phyloP scores from a whole-genome alignment of 139 green algal species.

The Trebouxia sp. region DNA sequence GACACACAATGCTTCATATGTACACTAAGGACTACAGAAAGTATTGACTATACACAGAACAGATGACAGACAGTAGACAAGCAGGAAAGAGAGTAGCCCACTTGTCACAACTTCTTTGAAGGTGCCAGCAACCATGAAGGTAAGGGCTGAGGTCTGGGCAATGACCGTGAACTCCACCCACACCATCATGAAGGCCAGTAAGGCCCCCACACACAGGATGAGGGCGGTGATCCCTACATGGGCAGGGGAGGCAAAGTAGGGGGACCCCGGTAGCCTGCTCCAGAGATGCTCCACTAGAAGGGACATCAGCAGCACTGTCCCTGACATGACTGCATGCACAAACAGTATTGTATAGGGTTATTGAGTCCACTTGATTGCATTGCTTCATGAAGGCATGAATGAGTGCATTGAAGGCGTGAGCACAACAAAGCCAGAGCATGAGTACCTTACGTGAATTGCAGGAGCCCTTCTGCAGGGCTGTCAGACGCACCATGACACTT shows the following conservation, averaged over 20 bases:
- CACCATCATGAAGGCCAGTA: constrained; percentile 87
- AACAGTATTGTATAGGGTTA: background rate
- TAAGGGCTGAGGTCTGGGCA: constrained; percentile 84
- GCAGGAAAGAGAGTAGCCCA: no score
- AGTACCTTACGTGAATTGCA: background rate
- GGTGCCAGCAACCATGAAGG: constrained; percentile 92
- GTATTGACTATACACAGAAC: no score
- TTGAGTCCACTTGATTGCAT: no score
- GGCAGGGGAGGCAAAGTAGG: constrained; percentile 68
- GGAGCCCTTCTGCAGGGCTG: background rate
- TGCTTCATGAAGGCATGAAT: background rate
- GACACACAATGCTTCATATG: no score
- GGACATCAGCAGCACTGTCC: constrained; percentile 65
- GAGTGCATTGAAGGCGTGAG: background rate
- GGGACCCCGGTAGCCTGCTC: constrained; percentile 58
- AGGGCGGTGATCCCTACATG: constrained; percentile 44
- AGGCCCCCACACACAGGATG: constrained; percentile 61
- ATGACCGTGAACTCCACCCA: constrained; percentile 80
- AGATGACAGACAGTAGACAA: no score
- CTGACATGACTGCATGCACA: constrained; percentile 70
- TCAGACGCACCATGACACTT: background rate
- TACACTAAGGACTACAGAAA: no score
- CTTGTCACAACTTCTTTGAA: constrained; percentile 88
- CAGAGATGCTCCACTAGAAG: constrained; percentile 74
- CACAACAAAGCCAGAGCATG: background rate